phyloP scores from a whole-genome alignment of 2,329 filamentous ascomycete genomes.

The Pseudocercospora pini-densiflorae region DNA sequence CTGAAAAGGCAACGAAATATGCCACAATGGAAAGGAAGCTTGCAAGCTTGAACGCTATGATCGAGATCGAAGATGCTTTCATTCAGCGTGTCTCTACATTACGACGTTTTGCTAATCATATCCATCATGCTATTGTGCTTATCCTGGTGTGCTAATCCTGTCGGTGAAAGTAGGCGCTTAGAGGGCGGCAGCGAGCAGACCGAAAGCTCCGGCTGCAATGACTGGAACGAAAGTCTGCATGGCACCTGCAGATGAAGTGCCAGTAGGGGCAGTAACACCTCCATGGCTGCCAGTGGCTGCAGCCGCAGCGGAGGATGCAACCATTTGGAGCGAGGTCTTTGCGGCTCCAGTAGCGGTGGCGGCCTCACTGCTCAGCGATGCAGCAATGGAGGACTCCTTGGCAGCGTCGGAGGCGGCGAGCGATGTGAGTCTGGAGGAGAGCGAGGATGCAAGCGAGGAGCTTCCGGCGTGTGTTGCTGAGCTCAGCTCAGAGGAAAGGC shows the following conservation, averaged over 20 bases:
- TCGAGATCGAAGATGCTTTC: neutral
- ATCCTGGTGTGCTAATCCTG: neutral
- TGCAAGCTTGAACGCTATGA: neutral
- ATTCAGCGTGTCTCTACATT: neutral
- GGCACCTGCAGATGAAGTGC: neutral
- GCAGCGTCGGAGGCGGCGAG: slow-evolving; percentile 1
- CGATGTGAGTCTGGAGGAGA: neutral
- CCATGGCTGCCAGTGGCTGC: neutral
- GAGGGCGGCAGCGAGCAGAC: slow-evolving; percentile 2
- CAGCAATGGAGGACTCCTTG: slow-evolving; percentile 3
- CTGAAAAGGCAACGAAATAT: neutral
- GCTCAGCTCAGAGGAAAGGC: neutral
- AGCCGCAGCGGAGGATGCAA: neutral
- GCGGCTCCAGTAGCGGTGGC: neutral
- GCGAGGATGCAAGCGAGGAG: neutral
- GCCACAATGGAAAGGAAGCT: neutral
- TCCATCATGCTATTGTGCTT: neutral
- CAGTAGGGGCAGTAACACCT: neutral
- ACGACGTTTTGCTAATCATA: neutral
- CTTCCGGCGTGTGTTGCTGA: neutral
- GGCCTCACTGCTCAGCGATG: neutral
- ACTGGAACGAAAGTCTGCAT: neutral
- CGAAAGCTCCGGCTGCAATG: neutral
- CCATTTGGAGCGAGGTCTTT: neutral
- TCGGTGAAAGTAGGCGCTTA: neutral